phyloP scores from a whole-genome alignment of 1,284 basidiomycete genomes.

The Cutaneotrichosporon cutaneum region DNA sequence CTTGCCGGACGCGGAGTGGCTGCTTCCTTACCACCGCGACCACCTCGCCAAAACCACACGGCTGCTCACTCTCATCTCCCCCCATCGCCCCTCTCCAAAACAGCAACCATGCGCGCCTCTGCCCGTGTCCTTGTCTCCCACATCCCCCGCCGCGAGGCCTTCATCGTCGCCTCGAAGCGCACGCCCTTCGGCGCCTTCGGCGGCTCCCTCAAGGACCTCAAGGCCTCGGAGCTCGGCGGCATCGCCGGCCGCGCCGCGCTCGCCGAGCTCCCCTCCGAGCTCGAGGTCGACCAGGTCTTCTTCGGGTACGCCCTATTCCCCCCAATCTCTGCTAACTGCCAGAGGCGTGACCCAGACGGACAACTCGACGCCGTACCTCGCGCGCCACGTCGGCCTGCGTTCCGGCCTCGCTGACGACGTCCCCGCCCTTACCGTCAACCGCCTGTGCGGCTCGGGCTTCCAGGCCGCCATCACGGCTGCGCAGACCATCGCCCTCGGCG shows the following conservation, averaged over 20 bases:
- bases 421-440: constrained; percentile 59
- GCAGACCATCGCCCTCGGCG: constrained; percentile 58
- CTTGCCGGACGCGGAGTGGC: neutral
- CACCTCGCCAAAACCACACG: constrained; percentile 6
- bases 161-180: constrained; percentile 52
- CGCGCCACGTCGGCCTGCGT: constrained; percentile 59
- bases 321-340: constrained; percentile 9
- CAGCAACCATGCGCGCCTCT: constrained; percentile 16
- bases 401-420: constrained; percentile 56
- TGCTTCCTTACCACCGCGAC: neutral
- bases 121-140: constrained; percentile 17
- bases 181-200: constrained; percentile 60
- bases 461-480: constrained; percentile 58
- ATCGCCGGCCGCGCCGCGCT: constrained; percentile 58
- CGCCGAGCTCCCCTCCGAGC: constrained; percentile 53
- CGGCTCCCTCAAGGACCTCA: constrained; percentile 55
- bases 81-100: constrained; percentile 6
- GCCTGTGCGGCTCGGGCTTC: constrained; percentile 60
- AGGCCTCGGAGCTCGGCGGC: constrained; percentile 57
- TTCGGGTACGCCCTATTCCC: constrained; percentile 50
- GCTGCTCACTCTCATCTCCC: neutral
- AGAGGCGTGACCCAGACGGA: constrained; percentile 55
- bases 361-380: constrained; percentile 58
- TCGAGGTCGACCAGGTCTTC: constrained; percentile 56
- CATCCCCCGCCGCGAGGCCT: constrained; percentile 34